Percentiles rank a stretch among this genome's conserved stretches.
phyloP scores from a whole-genome alignment of 176 grass and related monocot genomes.

The Pharus latifolius region DNA sequence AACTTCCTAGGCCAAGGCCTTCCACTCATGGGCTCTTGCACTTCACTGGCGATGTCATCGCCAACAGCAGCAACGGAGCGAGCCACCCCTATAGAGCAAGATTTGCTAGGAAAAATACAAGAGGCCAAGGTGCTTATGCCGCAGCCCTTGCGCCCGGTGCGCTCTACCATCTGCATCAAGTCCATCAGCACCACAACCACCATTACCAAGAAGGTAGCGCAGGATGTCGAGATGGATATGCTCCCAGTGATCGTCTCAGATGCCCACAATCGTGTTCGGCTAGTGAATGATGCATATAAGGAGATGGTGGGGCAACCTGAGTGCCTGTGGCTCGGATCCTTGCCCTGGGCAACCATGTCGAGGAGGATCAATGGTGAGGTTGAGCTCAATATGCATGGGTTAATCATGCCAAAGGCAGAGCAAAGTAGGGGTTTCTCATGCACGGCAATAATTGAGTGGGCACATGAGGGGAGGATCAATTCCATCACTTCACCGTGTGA shows the following conservation, averaged over 20 bases:
- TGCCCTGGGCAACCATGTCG: background rate
- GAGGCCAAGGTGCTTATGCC: conserved; percentile 29
- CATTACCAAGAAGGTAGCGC: conserved; percentile 11
- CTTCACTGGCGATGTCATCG: too few species aligned
- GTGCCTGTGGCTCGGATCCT: conserved; percentile 37
- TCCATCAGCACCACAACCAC: background rate
- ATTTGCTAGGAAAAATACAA: conserved; percentile 37
- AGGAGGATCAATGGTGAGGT: conserved; percentile 34
- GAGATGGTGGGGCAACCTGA: conserved; percentile 37
- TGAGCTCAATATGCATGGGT: conserved; percentile 19
- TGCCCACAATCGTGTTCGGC: conserved; percentile 31
- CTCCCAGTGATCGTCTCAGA: conserved; percentile 37
- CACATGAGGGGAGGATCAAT: conserved; percentile 24
- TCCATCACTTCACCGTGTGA: conserved; percentile 25
- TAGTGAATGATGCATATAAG: conserved; percentile 39
- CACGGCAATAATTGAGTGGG: conserved; percentile 42
- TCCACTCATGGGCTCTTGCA: too few species aligned
- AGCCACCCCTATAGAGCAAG: conserved; percentile 14
- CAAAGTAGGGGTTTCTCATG: conserved; percentile 37
- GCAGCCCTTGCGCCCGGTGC: conserved; percentile 28
- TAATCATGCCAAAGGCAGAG: background rate
- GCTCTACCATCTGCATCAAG: conserved; percentile 10
- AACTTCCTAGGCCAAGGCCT: background rate
- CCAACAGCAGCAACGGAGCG: background rate
- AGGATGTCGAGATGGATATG: conserved; percentile 29